These are phyloP conservation scores for Trametes maxima DNA, from an alignment of 768 basidiomycete genomes.

Conservation along the genomic window DNA sequence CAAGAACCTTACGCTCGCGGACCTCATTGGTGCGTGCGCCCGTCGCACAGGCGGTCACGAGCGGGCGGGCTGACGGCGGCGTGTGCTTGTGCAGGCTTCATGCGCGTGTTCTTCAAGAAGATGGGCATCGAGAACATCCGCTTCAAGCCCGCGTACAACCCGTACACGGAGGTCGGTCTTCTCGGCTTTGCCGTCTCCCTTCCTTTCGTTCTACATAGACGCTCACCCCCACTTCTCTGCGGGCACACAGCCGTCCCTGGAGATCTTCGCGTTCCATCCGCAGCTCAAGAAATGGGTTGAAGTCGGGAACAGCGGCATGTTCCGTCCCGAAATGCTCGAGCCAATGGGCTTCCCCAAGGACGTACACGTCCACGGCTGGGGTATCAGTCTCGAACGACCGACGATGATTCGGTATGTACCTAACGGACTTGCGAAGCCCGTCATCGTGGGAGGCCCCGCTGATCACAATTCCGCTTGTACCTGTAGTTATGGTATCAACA, in stretches of 20 bases:
- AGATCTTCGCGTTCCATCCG: conserved; percentile 98
- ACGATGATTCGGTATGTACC: conserved; percentile 92
- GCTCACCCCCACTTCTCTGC: neutral
- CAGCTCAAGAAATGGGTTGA: conserved; percentile 94
- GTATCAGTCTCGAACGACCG: conserved; percentile 89
- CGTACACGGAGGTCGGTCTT: conserved; percentile 79
- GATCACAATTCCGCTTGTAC: neutral
- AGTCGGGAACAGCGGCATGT: conserved; percentile 99
- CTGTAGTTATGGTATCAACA: conserved; percentile 90
- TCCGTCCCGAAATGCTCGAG: conserved; percentile 98
- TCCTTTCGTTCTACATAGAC: neutral
- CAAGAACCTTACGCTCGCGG: conserved; percentile 86
- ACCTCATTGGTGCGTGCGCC: conserved; percentile 77
- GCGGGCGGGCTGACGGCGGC: neutral
- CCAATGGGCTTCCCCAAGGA: conserved; percentile 98
- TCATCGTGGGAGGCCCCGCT: neutral
- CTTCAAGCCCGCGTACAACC: conserved; percentile 99
- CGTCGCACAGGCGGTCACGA: neutral
- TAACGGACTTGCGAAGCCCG: neutral
- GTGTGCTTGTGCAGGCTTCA: conserved; percentile 62
- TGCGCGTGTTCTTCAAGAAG: conserved; percentile 97
- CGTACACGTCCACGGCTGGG: conserved; percentile 97
- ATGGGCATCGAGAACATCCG: conserved; percentile 94
- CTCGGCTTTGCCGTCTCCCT: conserved; percentile 13
- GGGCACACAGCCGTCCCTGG: conserved; percentile 76